Evolutionary conservation across 2,329 filamentous ascomycete genomes (phyloP).

Genomic region (Neonectria magnoliae): DNA sequence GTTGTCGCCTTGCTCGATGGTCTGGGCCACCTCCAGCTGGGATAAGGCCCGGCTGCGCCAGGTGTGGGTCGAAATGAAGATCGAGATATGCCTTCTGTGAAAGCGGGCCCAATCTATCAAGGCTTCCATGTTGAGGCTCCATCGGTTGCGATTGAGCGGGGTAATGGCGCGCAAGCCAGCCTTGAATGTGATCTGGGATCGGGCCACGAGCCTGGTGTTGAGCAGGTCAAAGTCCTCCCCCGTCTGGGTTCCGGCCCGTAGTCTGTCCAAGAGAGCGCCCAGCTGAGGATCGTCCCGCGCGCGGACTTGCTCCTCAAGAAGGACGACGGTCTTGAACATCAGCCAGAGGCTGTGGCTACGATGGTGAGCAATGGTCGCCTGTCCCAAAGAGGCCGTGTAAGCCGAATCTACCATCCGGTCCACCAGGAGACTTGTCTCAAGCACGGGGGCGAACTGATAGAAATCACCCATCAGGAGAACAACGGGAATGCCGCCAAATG

Average conservation of each 20-base stretch:
- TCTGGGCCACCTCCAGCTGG: slow-evolving; percentile 15
- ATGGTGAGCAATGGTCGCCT: slow-evolving; percentile 20
- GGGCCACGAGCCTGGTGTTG: slow-evolving; percentile 10
- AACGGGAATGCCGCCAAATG: slow-evolving; percentile 26
- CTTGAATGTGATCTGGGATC: slow-evolving; percentile 24
- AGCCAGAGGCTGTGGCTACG: slow-evolving; percentile 16
- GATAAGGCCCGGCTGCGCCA: background rate
- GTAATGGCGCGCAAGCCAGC: slow-evolving; percentile 25
- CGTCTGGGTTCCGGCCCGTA: slow-evolving; percentile 17
- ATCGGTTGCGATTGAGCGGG: slow-evolving; percentile 22
- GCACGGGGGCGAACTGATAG: slow-evolving; percentile 22
- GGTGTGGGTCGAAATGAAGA: background rate
- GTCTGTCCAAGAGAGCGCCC: slow-evolving; percentile 21
- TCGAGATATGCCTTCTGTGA: slow-evolving; percentile 3
- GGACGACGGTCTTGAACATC: slow-evolving; percentile 25
- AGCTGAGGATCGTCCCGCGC: slow-evolving; percentile 22
- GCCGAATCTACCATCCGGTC: slow-evolving; percentile 13
- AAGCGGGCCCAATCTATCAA: slow-evolving; percentile 18
- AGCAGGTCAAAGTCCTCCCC: slow-evolving; percentile 9
- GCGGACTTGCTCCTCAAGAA: slow-evolving; percentile 25
- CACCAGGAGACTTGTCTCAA: slow-evolving; percentile 23
- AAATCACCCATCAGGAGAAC: slow-evolving; percentile 28
- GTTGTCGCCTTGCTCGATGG: slow-evolving; percentile 22
- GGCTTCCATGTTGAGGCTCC: slow-evolving; percentile 20
- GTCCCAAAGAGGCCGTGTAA: slow-evolving; percentile 8